A percentile compares a stretch with the other conserved stretches of the same genome.
Evolutionary conservation across 192 early-diverging fungal genomes (phyloP).

Genomic region (Podila horticola): DNA sequence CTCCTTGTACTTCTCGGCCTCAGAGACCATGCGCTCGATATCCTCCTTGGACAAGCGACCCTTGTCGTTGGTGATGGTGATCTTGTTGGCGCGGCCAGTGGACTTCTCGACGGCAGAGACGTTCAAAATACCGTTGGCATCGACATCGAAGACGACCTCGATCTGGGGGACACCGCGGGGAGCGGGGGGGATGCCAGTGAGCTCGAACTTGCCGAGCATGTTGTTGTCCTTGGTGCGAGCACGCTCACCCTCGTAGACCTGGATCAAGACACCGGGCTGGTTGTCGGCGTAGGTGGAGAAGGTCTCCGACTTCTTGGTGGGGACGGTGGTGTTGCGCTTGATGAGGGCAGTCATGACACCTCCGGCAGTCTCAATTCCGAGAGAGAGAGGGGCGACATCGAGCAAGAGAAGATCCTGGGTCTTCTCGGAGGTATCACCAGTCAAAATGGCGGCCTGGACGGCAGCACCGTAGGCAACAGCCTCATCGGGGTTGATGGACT

Average conservation of each 20-base stretch:
- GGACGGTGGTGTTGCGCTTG: conserved; percentile 97
- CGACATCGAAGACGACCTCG: conserved; percentile 96
- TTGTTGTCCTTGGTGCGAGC: conserved; percentile 98
- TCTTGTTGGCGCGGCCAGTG: conserved; percentile 94
- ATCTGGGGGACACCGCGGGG: conserved; percentile 98
- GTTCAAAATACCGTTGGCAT: conserved; percentile 98
- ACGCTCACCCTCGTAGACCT: conserved; percentile 99
- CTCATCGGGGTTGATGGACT: conserved; percentile 99
- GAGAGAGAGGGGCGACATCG: conserved; percentile 96
- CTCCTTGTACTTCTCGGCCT: conserved; percentile 76
- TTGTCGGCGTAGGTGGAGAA: conserved; percentile 99
- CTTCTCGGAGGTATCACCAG: conserved; percentile 97
- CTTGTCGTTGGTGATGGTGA: conserved; percentile 99
- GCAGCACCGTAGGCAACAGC: conserved; percentile 99
- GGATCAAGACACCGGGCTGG: conserved; percentile 97
- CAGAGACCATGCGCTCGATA: conserved; percentile 91
- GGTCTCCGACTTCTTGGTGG: conserved; percentile 97
- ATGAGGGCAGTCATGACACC: conserved; percentile 99
- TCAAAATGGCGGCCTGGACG: conserved; percentile 97
- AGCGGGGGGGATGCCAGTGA: conserved; percentile 96
- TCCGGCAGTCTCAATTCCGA: conserved; percentile 98
- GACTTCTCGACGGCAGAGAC: conserved; percentile 95
- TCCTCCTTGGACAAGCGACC: conserved; percentile 98
- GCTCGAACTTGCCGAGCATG: conserved; percentile 97
- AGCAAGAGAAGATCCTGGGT: conserved; percentile 93